Percentiles rank a stretch among this genome's conserved stretches.
Conservation (phyloP, 1,284 basidiomycete species). For the Erythrobasidium hasegawianum region DNA sequence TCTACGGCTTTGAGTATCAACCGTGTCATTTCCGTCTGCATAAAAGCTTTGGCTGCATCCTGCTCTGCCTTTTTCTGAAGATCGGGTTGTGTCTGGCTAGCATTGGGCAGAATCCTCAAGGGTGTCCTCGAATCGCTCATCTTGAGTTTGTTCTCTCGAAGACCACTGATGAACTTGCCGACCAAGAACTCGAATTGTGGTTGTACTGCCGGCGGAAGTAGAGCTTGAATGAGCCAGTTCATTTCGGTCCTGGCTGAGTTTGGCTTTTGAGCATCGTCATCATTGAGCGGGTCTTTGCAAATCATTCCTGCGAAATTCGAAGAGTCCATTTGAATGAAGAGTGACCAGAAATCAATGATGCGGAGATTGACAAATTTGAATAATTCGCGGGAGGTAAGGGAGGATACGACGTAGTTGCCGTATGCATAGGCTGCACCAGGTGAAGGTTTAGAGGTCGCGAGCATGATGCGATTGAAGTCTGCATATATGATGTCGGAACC, state of each 20-base stretch:
- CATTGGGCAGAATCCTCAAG: conserved; percentile 68
- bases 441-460: conserved; percentile 87
- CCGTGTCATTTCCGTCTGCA: conserved; percentile 75
- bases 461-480: conserved; percentile 84
- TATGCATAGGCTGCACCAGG: conserved; percentile 93
- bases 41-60: conserved; percentile 66
- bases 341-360: conserved; percentile 89
- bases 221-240: conserved; percentile 91
- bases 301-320: conserved; percentile 90
- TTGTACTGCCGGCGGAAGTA: conserved; percentile 81
- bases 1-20: conserved; percentile 69
- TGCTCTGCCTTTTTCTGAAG: conserved; percentile 65
- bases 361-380: conserved; percentile 90
- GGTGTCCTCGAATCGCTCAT: conserved; percentile 60
- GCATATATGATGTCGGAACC: conserved; percentile 92
- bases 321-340: conserved; percentile 90
- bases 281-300: conserved; percentile 67
- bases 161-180: conserved; percentile 78
- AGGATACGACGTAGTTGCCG: conserved; percentile 87
- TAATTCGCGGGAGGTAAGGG: conserved; percentile 88
- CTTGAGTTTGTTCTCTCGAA: conserved; percentile 72
- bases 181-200: conserved; percentile 70
- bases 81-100: conserved; percentile 59
- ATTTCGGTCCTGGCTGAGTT: conserved; percentile 61
- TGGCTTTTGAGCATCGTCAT: conserved; percentile 51